Percentiles rank a stretch among this genome's conserved stretches.
phyloP scores from a whole-genome alignment of 441 rosid species.

The Syzygium malaccense region DNA sequence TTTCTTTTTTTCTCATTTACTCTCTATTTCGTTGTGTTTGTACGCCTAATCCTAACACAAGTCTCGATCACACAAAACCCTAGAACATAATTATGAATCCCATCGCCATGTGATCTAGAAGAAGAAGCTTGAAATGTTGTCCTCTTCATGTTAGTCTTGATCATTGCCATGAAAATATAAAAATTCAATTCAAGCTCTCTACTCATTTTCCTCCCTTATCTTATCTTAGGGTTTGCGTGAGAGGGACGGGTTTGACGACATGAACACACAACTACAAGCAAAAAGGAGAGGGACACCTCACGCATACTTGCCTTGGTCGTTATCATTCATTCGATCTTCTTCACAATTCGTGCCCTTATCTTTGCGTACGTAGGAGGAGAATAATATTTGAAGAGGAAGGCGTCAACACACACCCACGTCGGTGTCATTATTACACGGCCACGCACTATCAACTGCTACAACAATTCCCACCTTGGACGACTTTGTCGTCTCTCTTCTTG shows the following conservation, averaged over 20 bases:
- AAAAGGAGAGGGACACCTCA: background rate
- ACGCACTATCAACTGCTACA: background rate
- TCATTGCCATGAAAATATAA: background rate
- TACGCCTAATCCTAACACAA: no score
- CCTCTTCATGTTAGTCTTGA: background rate
- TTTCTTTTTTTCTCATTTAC: no score
- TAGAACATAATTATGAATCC: background rate
- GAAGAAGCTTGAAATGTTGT: background rate
- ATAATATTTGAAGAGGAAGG: background rate
- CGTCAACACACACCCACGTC: background rate
- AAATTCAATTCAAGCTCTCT: background rate
- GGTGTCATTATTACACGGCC: background rate
- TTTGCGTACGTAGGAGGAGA: background rate
- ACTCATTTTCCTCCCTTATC: background rate
- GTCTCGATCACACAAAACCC: background rate
- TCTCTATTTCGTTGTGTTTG: no score
- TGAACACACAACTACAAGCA: background rate
- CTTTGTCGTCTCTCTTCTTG: background rate
- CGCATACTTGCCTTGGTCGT: background rate
- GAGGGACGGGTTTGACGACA: background rate
- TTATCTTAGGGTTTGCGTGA: background rate
- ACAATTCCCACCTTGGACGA: background rate
- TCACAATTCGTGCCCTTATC: background rate
- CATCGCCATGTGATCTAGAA: background rate
- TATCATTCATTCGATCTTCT: background rate